Percentiles rank a stretch among this genome's conserved stretches.
Conservation (phyloP, 2,329 filamentous ascomycete species). For the Myriosclerotinia curreyana region DNA sequence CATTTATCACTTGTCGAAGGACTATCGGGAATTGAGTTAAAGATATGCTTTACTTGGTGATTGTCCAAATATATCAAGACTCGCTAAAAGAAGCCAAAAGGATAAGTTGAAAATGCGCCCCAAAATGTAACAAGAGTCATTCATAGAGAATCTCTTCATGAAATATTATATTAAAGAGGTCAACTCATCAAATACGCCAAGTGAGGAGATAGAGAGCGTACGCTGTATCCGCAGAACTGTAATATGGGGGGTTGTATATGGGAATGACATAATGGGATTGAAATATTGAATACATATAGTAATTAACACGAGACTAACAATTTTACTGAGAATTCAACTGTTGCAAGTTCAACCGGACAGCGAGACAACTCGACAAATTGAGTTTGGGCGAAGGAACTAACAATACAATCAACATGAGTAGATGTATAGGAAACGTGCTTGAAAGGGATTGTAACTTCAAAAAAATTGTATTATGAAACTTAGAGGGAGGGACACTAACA, state of each 20-base stretch:
- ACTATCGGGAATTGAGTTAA: background rate
- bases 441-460: background rate
- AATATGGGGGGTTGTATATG: background rate
- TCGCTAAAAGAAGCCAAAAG: background rate
- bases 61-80: background rate
- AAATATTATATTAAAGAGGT: background rate
- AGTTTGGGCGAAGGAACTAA: background rate
- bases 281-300: background rate
- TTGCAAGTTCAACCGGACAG: background rate
- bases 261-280: background rate
- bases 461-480: background rate
- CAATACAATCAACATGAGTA: background rate
- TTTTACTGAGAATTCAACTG: background rate
- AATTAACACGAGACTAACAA: background rate
- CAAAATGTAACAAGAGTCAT: background rate
- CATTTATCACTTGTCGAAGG: too few species aligned
- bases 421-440: background rate
- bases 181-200: background rate
- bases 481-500: too few species aligned
- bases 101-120: background rate
- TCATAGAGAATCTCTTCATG: background rate
- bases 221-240: background rate
- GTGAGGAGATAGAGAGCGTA: background rate
- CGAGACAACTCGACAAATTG: background rate
- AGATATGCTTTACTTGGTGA: background rate